Evolutionary conservation across 495 filamentous ascomycete species (phyloP).

Genomic region (Penicillium pulvis): DNA sequence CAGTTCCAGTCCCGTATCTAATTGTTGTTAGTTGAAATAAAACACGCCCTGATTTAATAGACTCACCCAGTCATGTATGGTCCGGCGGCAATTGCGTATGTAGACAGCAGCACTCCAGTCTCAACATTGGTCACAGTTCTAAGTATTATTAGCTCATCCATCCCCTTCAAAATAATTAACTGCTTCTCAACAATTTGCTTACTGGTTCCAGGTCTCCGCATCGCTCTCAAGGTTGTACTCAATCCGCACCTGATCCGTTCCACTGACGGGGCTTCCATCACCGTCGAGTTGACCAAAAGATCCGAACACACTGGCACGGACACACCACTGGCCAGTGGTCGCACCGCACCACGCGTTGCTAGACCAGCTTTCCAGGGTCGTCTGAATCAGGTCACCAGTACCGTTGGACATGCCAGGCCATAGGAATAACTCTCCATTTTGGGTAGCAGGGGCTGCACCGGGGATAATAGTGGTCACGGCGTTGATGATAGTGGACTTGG

Average conservation of each 20-base stretch:
- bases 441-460: constrained; percentile 36
- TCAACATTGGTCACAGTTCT: constrained; percentile 37
- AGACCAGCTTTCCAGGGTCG: constrained; percentile 37
- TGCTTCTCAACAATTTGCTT: constrained; percentile 5
- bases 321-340: constrained; percentile 39
- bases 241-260: constrained; percentile 35
- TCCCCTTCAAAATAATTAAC: background rate
- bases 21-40: background rate
- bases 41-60: background rate
- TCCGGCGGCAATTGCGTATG: constrained; percentile 32
- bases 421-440: constrained; percentile 41
- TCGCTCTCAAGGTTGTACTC: constrained; percentile 37
- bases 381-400: constrained; percentile 45
- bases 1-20: constrained; percentile 42
- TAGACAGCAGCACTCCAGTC: constrained; percentile 34
- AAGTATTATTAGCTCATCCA: background rate
- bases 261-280: constrained; percentile 28
- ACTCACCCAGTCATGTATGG: constrained; percentile 41
- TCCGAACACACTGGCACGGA: constrained; percentile 44
- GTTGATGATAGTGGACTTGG: constrained; percentile 41
- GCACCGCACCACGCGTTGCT: constrained; percentile 40
- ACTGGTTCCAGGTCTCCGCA: constrained; percentile 38
- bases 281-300: constrained; percentile 41
- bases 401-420: constrained; percentile 51
- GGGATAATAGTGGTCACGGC: constrained; percentile 46